Base-by-base conservation (phyloP, 192 early-diverging fungal genomes). In the Backusella luteola region DNA sequence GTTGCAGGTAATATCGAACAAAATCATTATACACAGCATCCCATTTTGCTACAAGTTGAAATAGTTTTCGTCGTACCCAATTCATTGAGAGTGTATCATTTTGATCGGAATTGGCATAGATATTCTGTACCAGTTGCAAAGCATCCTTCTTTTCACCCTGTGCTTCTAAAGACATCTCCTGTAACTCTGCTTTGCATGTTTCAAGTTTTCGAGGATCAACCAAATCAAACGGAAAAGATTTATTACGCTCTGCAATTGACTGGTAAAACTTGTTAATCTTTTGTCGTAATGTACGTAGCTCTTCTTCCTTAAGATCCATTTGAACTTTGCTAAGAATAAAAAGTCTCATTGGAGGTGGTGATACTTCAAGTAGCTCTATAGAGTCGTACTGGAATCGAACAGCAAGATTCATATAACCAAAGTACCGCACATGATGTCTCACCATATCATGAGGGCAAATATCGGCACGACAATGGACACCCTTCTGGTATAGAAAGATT, bases 211-310 rank as follows among this genome's bases (percentile, higher is more conserved):
- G 85, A 1, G 87, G 81, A 46, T 92, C 88, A 34, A 97, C 93
- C 38, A 94, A 84, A 53, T 96, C 95, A 73, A 90, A 86, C 42
- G 91, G 90, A 69, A 96, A 96, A 11, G 86, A 87, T 74, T 94
- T 92, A 59, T 96, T 92, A 15, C 96, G 81, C 67, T 92, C 90
- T 29, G 87, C 78, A 46, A 99, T 85, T 19, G 97, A 98, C 68
- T 95, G 93, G 80, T 95, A 98, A 81, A 94, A 99, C 7, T 83
- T 84, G 19, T 87, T 91, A 71, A 98, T 93, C 41, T 90, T 89
- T 6, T 81, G 71, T 23, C 91, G 87, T 39, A 96, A 84, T 17
- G 80, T 79, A 15, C 93, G 90, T 26, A 92, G 83, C 74, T 99
- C 96, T 29, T 89, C 82, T 59, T 92, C 90, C 73, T 94, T 94